phyloP scores from a whole-genome alignment of 768 basidiomycete genomes.

The Kwoniella pini region DNA sequence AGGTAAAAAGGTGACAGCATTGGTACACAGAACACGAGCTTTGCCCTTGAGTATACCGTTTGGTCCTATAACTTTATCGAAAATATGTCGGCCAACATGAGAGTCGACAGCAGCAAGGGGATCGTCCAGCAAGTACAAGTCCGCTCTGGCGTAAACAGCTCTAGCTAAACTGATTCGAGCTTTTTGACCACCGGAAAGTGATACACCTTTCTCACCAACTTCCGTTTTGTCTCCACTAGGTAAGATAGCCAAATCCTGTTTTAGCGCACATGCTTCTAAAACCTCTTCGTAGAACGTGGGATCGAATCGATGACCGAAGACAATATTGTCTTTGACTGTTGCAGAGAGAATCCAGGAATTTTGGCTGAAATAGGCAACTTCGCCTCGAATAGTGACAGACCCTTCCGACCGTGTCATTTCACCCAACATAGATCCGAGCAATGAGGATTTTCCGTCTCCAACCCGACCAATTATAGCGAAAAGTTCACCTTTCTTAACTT shows the following conservation, averaged over 20 bases:
- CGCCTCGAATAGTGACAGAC: conserved; percentile 67
- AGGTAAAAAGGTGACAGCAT: conserved; percentile 78
- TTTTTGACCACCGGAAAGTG: conserved; percentile 52
- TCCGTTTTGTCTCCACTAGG: conserved; percentile 68
- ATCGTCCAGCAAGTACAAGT: conserved; percentile 88
- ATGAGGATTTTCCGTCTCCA: conserved; percentile 72
- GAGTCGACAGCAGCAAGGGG: conserved; percentile 67
- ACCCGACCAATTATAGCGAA: conserved; percentile 84
- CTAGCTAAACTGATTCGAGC: conserved; percentile 59
- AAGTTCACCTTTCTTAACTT: conserved; percentile 77
- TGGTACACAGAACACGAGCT: conserved; percentile 82
- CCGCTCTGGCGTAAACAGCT: conserved; percentile 87
- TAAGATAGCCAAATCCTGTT: conserved; percentile 74
- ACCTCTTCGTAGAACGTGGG: conserved; percentile 58
- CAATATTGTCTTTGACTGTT: conserved; percentile 83
- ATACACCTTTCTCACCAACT: conserved; percentile 55
- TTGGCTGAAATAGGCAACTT: conserved; percentile 79
- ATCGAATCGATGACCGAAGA: conserved; percentile 87
- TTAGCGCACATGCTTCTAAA: conserved; percentile 73
- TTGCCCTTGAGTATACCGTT: conserved; percentile 77
- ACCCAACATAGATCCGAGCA: conserved; percentile 70
- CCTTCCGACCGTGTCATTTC: conserved; percentile 81
- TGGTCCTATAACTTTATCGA: conserved; percentile 84
- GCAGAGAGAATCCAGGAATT: conserved; percentile 88
- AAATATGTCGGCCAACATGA: conserved; percentile 45